Base-by-base conservation (phyloP, 306 rosid species). In the Leucaena leucocephala region DNA sequence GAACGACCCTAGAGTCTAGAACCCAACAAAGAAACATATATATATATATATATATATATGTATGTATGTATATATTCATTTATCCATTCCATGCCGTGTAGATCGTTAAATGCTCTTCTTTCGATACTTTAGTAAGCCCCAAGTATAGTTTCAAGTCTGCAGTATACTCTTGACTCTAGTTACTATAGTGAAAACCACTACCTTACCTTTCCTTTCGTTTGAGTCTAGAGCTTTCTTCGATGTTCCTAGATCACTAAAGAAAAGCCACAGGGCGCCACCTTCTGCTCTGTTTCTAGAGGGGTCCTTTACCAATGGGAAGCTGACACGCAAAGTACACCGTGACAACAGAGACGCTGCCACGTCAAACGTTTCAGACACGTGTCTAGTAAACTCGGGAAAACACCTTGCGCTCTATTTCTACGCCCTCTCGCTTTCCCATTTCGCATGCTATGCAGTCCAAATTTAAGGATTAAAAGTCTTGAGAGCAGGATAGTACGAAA, bases 351-450 rank as follows among this genome's bases (percentile, higher is more conserved):
- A 43, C 7, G 21, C 16, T 7, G 86, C 85, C 88, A 91, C 94
- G 70, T 84, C 83, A n/a, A 59, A 45, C 2, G 0, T 0, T 0
- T 6, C 22, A 1, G 7, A 80, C 90, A 92, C 84, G 80, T 83
- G 89, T 81, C 76, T 5, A 15, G 72, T 2, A 55, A 45, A 16
- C 74, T 85, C 94, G 71, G 79, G 92, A 91, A 77, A 36, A 75
- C 42, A 67, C 85, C 14, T 48, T 4, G 7, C 1, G 0, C 34
- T 65, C 57, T 45, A 70, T 82, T 79, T 71, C 15, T 36, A 1
- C 4, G 4, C 73, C 52, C 54, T 8, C 44, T 19, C 72, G 0
- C 3, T 10, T 58, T 7, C 43, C 21, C 68, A 13, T 5, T 61
- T 61, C 19, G 19, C 21, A 63, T 6, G 6, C 40, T 3, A 35